Base-by-base conservation (phyloP, 192 early-diverging fungal genomes). In the Podila epigama region DNA sequence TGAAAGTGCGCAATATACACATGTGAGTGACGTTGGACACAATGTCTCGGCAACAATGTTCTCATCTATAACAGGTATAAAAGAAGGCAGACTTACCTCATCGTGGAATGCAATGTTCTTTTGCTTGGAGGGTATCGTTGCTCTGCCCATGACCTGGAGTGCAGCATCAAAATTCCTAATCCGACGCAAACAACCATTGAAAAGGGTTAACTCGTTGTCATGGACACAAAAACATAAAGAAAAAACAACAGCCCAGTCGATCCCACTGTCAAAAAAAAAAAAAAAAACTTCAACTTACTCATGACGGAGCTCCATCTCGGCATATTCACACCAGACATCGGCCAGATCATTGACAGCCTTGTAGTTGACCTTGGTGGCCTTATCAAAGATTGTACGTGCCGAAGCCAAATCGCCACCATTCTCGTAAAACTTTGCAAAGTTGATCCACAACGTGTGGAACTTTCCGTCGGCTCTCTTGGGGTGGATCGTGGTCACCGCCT, bases 271-370 rank as follows among this genome's bases (percentile, higher is more conserved):
- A 6, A 22, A 37, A 16, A 1, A 7, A 42, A 59, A 22, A 2
- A 56, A 10, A 27, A 42, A 50, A 20, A 15, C 20, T 13, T 50
- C 22, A 15, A 64, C 70, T 35, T 82, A 79, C 59, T 89, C 90
- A 33, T 82, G 70, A 9, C 83, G 79, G 13, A 91, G 73, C 69
- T 99, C 97, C 83, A 91, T 84, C 69, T 98, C 95, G 2, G 94
- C 95, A 81, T 94, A 99, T 68, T 92, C 89, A 64, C 91, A 91
- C 91, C 93, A 99, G 28, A 98, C 67, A 44, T 93, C 92, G 1
- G 90, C 96, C 62, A 98, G 81, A 68, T 97, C 95, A 44, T 89
- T 91, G 8, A 93, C 95, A 28, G 82, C 83, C 44, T 88, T 93
- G 63, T 87, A 94, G 27, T 90, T 88, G n/a, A 97, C 93, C 34